phyloP scores from a whole-genome alignment of 495 filamentous ascomycete species.

The Terfezia boudieri region DNA sequence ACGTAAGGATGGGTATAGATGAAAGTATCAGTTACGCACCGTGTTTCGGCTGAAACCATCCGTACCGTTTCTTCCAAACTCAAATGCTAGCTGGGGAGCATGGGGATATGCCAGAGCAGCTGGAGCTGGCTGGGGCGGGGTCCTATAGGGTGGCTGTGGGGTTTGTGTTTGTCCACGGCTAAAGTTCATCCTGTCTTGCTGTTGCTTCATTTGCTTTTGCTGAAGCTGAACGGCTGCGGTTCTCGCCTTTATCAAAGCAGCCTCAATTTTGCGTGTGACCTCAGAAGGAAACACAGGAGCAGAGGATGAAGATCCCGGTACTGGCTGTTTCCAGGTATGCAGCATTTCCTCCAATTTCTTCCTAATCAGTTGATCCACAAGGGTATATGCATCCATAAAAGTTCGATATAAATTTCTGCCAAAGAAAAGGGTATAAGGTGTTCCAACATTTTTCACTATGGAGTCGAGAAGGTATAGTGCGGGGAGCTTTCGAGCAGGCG shows the following conservation, averaged over 20 bases:
- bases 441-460: slow-evolving; percentile 95
- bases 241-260: slow-evolving; percentile 68
- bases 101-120: not conserved
- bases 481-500: slow-evolving; percentile 67
- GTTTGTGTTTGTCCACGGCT: not conserved
- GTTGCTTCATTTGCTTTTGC: slow-evolving; percentile 39
- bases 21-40: slow-evolving; percentile 10
- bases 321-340: slow-evolving; percentile 93
- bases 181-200: slow-evolving; percentile 22
- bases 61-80: slow-evolving; percentile 16
- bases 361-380: slow-evolving; percentile 60
- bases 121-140: slow-evolving; percentile 10
- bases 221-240: slow-evolving; percentile 51
- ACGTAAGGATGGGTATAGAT: no score
- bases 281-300: slow-evolving; percentile 76
- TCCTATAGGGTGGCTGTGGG: not conserved
- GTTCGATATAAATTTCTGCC: slow-evolving; percentile 75
- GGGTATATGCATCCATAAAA: slow-evolving; percentile 86
- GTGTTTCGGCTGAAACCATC: slow-evolving; percentile 16
- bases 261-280: slow-evolving; percentile 72
- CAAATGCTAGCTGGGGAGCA: slow-evolving; percentile 6
- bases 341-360: slow-evolving; percentile 90
- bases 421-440: slow-evolving; percentile 85
- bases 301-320: slow-evolving; percentile 69
- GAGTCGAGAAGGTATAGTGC: slow-evolving; percentile 97